Conservation (phyloP, 2,329 filamentous ascomycete species). For the Cryphonectria radicalis region DNA sequence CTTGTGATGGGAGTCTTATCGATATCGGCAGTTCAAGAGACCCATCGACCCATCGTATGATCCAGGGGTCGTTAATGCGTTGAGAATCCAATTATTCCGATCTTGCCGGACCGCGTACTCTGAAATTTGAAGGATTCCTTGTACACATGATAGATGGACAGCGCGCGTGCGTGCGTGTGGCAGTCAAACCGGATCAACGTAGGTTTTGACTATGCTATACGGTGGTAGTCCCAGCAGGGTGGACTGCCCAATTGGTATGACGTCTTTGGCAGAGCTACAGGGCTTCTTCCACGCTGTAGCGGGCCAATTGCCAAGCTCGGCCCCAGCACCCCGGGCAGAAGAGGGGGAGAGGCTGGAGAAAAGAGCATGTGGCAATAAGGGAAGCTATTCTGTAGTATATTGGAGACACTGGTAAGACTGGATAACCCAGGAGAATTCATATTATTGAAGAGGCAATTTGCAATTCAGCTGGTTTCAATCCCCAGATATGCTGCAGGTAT, state of each 20-base stretch:
- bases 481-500: neutral
- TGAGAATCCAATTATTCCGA: slow-evolving; percentile 13
- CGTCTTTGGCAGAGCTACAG: neutral
- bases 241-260: neutral
- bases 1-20: slow-evolving; percentile 28
- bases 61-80: slow-evolving; percentile 15
- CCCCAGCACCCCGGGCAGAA: neutral
- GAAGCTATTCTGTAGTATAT: no score
- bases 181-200: neutral
- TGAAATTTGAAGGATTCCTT: neutral
- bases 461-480: neutral
- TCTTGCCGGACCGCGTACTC: neutral
- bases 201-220: no score
- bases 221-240: neutral
- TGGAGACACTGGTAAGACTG: no score
- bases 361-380: no score
- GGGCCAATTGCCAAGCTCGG: neutral
- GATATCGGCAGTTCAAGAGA: slow-evolving; percentile 24
- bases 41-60: slow-evolving; percentile 30
- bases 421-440: neutral
- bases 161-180: neutral
- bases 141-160: neutral
- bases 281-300: neutral
- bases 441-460: neutral
- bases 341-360: neutral